These are phyloP conservation scores for Zygnema cylindricum DNA, from an alignment of 139 green algal species.

Conservation along the genomic window DNA sequence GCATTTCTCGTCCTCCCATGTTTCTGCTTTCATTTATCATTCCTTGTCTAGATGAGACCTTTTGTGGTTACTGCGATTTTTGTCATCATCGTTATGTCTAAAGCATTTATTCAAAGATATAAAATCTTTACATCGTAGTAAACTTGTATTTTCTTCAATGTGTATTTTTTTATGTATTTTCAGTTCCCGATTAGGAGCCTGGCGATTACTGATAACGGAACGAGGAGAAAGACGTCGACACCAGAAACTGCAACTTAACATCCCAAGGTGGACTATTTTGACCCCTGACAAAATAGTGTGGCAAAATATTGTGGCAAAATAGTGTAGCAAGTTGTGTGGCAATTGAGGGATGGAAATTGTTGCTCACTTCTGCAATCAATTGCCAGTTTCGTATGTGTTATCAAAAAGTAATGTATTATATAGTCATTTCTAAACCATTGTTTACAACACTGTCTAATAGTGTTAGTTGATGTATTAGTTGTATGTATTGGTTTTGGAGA, in stretches of 20 bases:
- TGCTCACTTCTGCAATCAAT: neutral
- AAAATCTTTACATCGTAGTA: too few species aligned
- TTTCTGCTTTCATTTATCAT: too few species aligned
- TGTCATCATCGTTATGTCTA: too few species aligned
- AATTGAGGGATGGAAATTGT: neutral
- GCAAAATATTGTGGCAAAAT: neutral
- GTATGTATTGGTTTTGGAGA: neutral
- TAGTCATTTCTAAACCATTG: neutral
- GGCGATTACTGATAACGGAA: constrained; percentile 36
- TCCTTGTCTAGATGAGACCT: too few species aligned
- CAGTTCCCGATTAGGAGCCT: constrained; percentile 44
- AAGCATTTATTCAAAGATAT: too few species aligned
- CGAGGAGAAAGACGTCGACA: constrained; percentile 17
- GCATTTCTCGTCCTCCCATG: too few species aligned
- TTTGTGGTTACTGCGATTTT: too few species aligned
- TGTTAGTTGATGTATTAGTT: neutral
- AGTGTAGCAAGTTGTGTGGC: neutral
- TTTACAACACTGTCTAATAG: neutral
- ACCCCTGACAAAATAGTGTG: neutral
- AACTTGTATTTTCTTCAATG: too few species aligned
- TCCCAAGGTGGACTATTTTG: constrained; percentile 24
- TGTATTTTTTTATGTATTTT: neutral
- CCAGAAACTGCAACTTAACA: constrained; percentile 53
- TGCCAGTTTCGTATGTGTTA: neutral
- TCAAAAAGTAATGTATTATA: too few species aligned